These are phyloP conservation scores for Myrica gale DNA, from an alignment of 306 rosid species.

Conservation along the genomic window DNA sequence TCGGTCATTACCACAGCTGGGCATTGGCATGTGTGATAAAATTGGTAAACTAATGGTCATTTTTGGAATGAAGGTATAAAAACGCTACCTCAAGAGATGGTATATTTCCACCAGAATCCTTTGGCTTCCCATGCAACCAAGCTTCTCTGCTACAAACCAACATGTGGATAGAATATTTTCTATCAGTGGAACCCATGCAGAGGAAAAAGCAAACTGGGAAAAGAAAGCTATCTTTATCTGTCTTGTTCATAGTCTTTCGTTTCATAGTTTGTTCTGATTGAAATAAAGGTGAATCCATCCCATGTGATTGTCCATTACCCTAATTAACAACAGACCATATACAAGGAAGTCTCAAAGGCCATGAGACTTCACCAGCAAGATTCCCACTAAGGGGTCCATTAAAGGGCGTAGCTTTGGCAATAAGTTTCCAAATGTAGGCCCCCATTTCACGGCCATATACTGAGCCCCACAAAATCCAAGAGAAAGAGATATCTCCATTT, in stretches of 20 bases:
- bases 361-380: conserved; percentile 51
- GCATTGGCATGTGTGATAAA: conserved; percentile 21
- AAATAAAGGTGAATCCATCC: conserved; percentile 46
- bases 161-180: conserved; percentile 43
- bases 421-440: conserved; percentile 55
- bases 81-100: conserved; percentile 62
- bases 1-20: conserved; percentile 32
- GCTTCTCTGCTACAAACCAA: conserved; percentile 77
- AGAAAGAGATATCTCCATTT: conserved; percentile 68
- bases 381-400: conserved; percentile 60
- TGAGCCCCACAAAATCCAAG: conserved; percentile 78
- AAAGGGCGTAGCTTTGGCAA: conserved; percentile 50
- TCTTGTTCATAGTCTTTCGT: conserved; percentile 37
- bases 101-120: conserved; percentile 57
- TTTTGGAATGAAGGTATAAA: conserved; percentile 14
- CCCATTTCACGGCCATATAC: conserved; percentile 37
- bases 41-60: conserved; percentile 26
- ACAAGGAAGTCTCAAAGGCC: conserved; percentile 56
- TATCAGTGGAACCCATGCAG: conserved; percentile 53
- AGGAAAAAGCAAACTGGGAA: conserved; percentile 38
- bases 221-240: conserved; percentile 58
- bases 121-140: conserved; percentile 80
- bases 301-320: conserved; percentile 45
- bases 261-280: conserved; percentile 43
- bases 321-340: conserved; percentile 29